Evolutionary conservation across 2,329 filamentous ascomycete species (phyloP), one percentile per base, ranked within the genome.

Genomic region (Elsinoe fawcettii): DNA sequence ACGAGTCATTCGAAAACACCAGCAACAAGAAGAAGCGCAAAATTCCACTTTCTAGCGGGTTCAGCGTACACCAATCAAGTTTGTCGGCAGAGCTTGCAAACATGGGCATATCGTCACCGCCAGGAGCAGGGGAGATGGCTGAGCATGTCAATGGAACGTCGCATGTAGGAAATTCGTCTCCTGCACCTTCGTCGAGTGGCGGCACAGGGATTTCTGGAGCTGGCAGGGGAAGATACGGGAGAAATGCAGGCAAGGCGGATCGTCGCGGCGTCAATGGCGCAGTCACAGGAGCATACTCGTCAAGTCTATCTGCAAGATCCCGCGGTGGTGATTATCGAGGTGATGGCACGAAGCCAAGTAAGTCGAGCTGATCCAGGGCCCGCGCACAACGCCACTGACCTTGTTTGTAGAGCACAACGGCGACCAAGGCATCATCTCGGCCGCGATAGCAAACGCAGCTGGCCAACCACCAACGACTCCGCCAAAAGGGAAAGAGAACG

Each of bases 11-110:
- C 66, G 93, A 99, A 72, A 97, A 97, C 66, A 95, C 90, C 34
- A 97, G 96, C 71, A 99, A 99, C 70, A 99, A 99, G 74, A 99
- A 97, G 77, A 97, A 99, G 73, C 83, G 93, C 64, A 99, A 99
- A 74, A 97, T 99, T 36, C 93, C 93, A 0, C 90, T 90, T 0
- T 90, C 89, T 8, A 87, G 88, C 16, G 87, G 88, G 65, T 77
- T 84, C 12, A 81, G 75, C 56, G 73, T 77, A 61, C 80, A 83
- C 66, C 77, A 83, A 61, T 76, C 77, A 62, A 74, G 76, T 58
- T 71, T 87, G 54, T 83, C 82, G 14, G 78, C 81, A 25, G 84
- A 87, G 63, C 76, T 87, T 70, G 80, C 83, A 39, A 81, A 77
- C 64, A 80, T 86, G 78, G 82, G 81, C 44, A 76, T 86, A 49